Percentiles rank a stretch among this genome's conserved stretches.
Conservation (phyloP, 2,329 filamentous ascomycete genomes). For the Phialophora macrospora region DNA sequence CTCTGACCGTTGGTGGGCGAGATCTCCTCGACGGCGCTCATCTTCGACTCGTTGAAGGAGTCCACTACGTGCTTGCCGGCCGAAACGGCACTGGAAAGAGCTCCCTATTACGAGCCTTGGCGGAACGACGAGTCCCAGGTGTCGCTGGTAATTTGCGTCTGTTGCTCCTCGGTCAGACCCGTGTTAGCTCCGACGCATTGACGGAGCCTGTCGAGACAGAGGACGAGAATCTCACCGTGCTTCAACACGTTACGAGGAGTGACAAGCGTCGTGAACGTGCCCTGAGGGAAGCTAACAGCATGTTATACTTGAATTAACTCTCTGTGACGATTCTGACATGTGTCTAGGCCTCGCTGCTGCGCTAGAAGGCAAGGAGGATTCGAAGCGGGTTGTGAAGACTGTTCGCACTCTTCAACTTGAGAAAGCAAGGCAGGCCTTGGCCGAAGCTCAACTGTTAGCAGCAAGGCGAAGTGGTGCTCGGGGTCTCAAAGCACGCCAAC, state of each 20-base stretch:
- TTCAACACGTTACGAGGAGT: conserved; percentile 69
- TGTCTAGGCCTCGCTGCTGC: conserved; percentile 61
- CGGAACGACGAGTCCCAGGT: conserved; percentile 77
- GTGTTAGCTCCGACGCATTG: conserved; percentile 31
- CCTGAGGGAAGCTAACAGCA: conserved; percentile 66
- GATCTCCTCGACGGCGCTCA: conserved; percentile 74
- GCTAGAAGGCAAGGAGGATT: conserved; percentile 61
- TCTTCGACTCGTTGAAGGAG: conserved; percentile 72
- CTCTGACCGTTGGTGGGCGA: conserved; percentile 34
- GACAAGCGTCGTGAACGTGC: conserved; percentile 58
- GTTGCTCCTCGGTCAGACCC: conserved; percentile 71
- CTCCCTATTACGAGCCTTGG: conserved; percentile 74
- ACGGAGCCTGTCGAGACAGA: conserved; percentile 44
- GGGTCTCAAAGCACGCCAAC: conserved; percentile 77
- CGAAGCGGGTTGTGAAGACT: conserved; percentile 63
- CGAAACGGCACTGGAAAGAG: conserved; percentile 85
- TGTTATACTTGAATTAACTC: conserved; percentile 23
- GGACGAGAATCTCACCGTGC: conserved; percentile 52
- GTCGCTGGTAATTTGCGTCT: conserved; percentile 70
- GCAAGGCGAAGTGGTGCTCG: conserved; percentile 74
- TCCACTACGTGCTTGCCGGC: conserved; percentile 77
- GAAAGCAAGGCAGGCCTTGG: conserved; percentile 66
- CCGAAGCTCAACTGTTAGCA: conserved; percentile 74
- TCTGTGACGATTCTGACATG: neutral
- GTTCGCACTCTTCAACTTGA: conserved; percentile 67